phyloP scores from a whole-genome alignment of 495 filamentous ascomycete species.

The Trichoderma virens region DNA sequence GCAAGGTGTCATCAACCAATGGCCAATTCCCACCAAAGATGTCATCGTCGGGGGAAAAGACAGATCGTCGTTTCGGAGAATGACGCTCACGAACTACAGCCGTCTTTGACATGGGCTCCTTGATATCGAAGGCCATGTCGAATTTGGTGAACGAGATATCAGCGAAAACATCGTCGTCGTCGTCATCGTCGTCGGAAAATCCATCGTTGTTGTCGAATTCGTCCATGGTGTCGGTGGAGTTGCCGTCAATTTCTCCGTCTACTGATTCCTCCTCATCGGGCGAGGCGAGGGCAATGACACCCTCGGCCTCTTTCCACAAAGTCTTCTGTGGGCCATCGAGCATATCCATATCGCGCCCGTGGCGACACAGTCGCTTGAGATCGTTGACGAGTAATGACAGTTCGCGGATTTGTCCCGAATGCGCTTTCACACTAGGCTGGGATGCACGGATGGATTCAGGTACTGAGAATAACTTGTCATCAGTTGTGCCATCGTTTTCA shows the following conservation, averaged over 20 bases:
- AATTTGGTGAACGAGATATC: conserved; percentile 25
- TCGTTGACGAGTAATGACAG: conserved; percentile 67
- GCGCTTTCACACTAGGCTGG: conserved; percentile 76
- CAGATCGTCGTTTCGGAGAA: conserved; percentile 41
- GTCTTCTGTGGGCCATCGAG: conserved; percentile 52
- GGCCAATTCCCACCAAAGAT: conserved; percentile 51
- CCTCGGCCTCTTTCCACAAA: conserved; percentile 80
- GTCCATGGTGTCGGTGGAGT: conserved; percentile 23
- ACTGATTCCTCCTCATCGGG: conserved; percentile 61
- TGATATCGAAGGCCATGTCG: conserved; percentile 27
- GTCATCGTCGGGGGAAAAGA: conserved; percentile 56
- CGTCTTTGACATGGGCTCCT: conserved; percentile 33
- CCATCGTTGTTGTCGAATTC: conserved; percentile 35
- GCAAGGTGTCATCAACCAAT: conserved; percentile 23
- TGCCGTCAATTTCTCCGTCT: conserved; percentile 20
- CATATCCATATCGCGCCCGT: conserved; percentile 60
- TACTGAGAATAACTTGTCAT: conserved; percentile 47
- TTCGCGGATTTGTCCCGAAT: conserved; percentile 81
- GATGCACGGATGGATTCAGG: conserved; percentile 75
- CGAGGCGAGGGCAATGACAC: conserved; percentile 78
- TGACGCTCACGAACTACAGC: conserved; percentile 36
- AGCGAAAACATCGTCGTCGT: conserved; percentile 46
- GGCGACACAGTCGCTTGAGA: conserved; percentile 63
- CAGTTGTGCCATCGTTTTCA: conserved; percentile 31
- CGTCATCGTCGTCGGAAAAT: conserved; percentile 59